Conservation (phyloP, 1,284 basidiomycete genomes). For the Leccinum ponderosum region DNA sequence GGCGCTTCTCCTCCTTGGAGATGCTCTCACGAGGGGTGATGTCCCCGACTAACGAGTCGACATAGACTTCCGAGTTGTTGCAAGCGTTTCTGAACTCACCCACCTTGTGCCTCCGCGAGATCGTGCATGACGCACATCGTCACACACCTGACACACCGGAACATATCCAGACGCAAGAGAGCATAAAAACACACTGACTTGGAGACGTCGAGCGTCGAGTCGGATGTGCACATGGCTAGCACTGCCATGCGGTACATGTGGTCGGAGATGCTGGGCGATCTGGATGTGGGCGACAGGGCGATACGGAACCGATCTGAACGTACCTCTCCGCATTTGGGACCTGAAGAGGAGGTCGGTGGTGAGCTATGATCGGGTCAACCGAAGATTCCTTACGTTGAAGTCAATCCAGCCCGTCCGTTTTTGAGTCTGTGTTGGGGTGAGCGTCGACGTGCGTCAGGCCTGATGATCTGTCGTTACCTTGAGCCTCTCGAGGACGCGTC, state of each 20-base stretch:
- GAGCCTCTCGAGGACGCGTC: constrained; percentile 86
- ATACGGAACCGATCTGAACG: neutral
- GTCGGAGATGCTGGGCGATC: constrained; percentile 75
- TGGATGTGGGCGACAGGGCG: neutral
- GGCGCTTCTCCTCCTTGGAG: constrained; percentile 76
- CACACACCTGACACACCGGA: constrained; percentile 62
- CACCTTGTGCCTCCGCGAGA: constrained; percentile 91
- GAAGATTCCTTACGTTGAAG: constrained; percentile 56
- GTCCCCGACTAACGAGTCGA: constrained; percentile 73
- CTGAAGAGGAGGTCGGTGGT: constrained; percentile 39
- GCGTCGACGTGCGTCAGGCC: neutral
- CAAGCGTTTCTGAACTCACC: neutral
- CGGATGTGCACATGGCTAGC: constrained; percentile 82
- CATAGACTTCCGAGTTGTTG: constrained; percentile 2
- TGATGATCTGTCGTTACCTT: constrained; percentile 55
- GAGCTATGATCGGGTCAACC: constrained; percentile 1
- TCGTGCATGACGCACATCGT: constrained; percentile 94
- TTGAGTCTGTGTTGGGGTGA: constrained; percentile 61
- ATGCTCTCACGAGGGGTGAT: constrained; percentile 92
- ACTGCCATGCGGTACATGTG: constrained; percentile 99
- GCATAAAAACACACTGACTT: constrained; percentile 48
- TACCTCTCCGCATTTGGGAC: constrained; percentile 81
- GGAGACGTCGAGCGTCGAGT: constrained; percentile 69
- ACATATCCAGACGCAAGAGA: neutral
- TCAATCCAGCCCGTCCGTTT: constrained; percentile 95